phyloP scores from a whole-genome alignment of 192 early-diverging fungal genomes.

The Dissophora globulifera region DNA sequence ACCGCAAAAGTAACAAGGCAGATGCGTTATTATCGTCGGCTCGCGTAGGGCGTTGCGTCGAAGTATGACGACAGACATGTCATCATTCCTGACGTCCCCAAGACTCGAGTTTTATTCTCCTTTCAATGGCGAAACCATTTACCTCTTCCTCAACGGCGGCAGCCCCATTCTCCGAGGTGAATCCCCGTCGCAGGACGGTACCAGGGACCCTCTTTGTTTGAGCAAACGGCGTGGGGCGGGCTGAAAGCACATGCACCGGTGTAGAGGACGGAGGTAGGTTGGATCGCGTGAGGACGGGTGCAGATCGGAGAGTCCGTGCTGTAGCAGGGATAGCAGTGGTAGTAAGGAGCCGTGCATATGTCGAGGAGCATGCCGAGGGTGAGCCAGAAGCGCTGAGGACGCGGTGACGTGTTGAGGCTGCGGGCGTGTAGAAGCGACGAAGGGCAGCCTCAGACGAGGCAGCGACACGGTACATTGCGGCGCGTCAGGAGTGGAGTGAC shows the following conservation, averaged over 20 bases:
- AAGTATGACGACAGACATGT: conserved; percentile 3
- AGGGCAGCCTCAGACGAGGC: conserved; percentile 29
- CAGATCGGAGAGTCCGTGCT: neutral
- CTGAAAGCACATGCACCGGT: neutral
- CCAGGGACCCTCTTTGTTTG: conserved; percentile 8
- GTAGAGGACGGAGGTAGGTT: neutral
- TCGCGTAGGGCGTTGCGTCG: too few species aligned
- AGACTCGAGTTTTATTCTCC: too few species aligned
- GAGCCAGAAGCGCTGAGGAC: neutral
- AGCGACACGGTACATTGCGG: conserved; percentile 49
- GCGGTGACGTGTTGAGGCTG: neutral
- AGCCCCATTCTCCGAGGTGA: conserved; percentile 11
- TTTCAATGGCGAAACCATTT: too few species aligned
- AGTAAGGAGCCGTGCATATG: neutral
- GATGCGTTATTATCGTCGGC: too few species aligned
- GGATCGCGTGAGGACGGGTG: neutral
- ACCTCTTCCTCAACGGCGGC: conserved; percentile 28
- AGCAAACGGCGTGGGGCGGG: neutral
- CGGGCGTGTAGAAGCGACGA: conserved; percentile 11
- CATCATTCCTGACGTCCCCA: conserved; percentile 1
- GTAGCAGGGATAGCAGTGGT: neutral
- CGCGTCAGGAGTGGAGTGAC: neutral
- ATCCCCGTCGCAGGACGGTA: neutral
- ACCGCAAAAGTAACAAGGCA: too few species aligned
- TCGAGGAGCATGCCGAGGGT: neutral